Conservation (phyloP, 768 basidiomycete genomes). For the Trametes coccinea region DNA sequence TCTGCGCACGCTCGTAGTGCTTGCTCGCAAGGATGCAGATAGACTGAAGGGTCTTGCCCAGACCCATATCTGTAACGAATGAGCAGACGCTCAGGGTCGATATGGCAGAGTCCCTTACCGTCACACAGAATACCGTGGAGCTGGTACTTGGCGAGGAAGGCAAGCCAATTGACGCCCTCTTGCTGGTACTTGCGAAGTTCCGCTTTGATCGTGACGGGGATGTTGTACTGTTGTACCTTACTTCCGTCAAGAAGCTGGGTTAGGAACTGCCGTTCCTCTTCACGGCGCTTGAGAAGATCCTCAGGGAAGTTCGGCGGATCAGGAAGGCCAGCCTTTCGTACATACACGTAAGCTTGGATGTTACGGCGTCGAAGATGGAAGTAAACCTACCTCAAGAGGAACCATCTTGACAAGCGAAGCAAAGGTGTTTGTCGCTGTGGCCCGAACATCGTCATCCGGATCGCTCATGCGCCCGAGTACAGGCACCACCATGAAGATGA, state of each 20-base stretch:
- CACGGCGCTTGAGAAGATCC: conserved; percentile 82
- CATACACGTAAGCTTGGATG: neutral
- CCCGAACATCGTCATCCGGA: conserved; percentile 84
- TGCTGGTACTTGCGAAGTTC: conserved; percentile 97
- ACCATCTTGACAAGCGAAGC: conserved; percentile 98
- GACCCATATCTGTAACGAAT: conserved; percentile 82
- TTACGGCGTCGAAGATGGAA: neutral
- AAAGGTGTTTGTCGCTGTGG: conserved; percentile 96
- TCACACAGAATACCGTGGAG: conserved; percentile 97
- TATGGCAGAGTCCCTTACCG: conserved; percentile 50
- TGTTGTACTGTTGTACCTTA: conserved; percentile 87
- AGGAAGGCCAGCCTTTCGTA: conserved; percentile 83
- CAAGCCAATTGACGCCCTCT: conserved; percentile 98
- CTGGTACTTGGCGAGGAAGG: conserved; percentile 97
- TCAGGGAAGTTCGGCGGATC: conserved; percentile 92
- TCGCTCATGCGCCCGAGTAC: conserved; percentile 98
- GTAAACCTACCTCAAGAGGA: conserved; percentile 78
- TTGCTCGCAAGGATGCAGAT: conserved; percentile 97
- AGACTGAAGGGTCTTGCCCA: conserved; percentile 96
- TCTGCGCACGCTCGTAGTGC: conserved; percentile 81
- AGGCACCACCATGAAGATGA: conserved; percentile 95
- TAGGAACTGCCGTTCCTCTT: conserved; percentile 87
- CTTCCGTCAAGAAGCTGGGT: conserved; percentile 92
- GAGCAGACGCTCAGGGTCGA: neutral
- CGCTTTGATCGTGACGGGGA: conserved; percentile 88